These are phyloP conservation scores for Pugionium dolabratum DNA, from an alignment of 345 rosid genomes.

Conservation along the genomic window DNA sequence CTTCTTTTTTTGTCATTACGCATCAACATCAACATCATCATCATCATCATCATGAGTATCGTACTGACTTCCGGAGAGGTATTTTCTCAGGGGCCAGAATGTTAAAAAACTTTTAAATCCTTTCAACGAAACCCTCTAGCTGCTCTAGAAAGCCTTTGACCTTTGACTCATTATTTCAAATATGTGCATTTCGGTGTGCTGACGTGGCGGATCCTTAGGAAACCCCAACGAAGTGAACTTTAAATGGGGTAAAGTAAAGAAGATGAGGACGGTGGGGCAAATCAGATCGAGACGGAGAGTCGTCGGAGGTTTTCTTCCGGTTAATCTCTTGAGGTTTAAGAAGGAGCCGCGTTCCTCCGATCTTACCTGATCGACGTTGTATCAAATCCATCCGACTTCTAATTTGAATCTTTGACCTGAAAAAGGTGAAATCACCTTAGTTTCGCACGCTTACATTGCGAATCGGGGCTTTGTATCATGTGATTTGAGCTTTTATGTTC, in stretches of 20 bases:
- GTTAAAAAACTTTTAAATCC: neutral
- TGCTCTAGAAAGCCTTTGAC: neutral
- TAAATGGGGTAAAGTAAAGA: neutral
- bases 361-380: conserved; percentile 24
- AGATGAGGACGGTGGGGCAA: conserved; percentile 28
- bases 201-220: conserved; percentile 30
- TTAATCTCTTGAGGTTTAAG: neutral
- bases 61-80: neutral
- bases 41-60: neutral
- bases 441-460: neutral
- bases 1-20: conserved; percentile 16
- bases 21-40: neutral
- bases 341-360: neutral
- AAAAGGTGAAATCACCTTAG: neutral
- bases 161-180: conserved; percentile 10
- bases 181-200: neutral
- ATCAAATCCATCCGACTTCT: neutral
- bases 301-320: conserved; percentile 16
- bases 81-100: conserved; percentile 11
- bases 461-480: conserved; percentile 21
- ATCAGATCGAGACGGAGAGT: conserved; percentile 30
- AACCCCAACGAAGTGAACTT: conserved; percentile 20
- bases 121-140: conserved; percentile 8
- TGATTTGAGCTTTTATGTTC: conserved; percentile 2
- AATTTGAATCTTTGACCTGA: conserved; percentile 22